These are phyloP conservation scores for Stenogyne calaminthoides DNA, from an alignment of 305 asterid genomes.

Conservation along the genomic window DNA sequence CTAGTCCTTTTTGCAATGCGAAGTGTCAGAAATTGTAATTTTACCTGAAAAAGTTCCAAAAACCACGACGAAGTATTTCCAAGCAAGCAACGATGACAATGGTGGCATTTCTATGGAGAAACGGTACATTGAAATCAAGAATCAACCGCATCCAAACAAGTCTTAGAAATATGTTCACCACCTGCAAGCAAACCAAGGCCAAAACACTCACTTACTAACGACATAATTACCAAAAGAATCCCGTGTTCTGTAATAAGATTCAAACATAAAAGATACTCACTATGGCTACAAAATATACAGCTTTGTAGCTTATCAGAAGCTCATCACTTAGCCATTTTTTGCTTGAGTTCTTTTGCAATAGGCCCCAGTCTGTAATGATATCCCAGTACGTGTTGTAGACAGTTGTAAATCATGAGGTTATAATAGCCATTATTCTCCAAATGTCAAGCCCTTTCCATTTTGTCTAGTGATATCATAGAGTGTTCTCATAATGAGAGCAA, in stretches of 20 bases:
- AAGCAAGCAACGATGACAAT: slow-evolving; percentile 61
- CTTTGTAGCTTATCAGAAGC: slow-evolving; percentile 57
- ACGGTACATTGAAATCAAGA: slow-evolving; percentile 53
- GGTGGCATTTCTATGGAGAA: slow-evolving; percentile 60
- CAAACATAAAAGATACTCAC: slow-evolving; percentile 42
- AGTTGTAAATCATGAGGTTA: slow-evolving; percentile 66
- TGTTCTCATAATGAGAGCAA: slow-evolving; percentile 70
- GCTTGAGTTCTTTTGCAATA: slow-evolving; percentile 47
- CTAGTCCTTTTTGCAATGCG: not conserved
- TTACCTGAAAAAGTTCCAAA: slow-evolving; percentile 96
- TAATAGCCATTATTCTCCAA: slow-evolving; percentile 55
- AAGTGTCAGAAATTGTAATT: not conserved
- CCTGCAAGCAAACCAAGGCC: slow-evolving; percentile 47
- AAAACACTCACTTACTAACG: too few relatives aligned
- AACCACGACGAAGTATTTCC: slow-evolving; percentile 85
- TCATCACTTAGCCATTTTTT: slow-evolving; percentile 84
- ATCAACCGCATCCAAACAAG: slow-evolving; percentile 90
- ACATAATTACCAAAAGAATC: not conserved
- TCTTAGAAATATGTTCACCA: slow-evolving; percentile 60
- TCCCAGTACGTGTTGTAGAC: slow-evolving; percentile 75
- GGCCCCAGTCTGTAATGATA: slow-evolving; percentile 75
- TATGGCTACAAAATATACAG: slow-evolving; percentile 67
- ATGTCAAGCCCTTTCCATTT: not conserved
- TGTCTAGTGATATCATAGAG: slow-evolving; percentile 36
- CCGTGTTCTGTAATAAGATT: not conserved